phyloP scores from a whole-genome alignment of 1,284 basidiomycete genomes.

The Moniliophthora roreri region DNA sequence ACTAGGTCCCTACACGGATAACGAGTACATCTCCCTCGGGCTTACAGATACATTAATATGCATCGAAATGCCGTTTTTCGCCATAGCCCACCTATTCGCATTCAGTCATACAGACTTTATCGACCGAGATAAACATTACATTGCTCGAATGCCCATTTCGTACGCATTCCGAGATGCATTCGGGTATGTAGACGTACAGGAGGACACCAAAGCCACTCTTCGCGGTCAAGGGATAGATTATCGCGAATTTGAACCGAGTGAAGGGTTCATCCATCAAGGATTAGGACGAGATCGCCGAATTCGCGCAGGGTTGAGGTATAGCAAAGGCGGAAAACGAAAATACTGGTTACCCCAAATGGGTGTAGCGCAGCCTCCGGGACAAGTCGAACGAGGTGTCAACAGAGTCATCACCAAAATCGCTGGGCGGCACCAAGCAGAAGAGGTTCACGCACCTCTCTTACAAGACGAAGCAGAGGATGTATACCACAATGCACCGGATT shows the following conservation, averaged over 20 bases:
- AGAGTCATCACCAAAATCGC: slow-evolving; percentile 41
- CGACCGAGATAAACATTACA: slow-evolving; percentile 63
- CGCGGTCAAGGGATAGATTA: slow-evolving; percentile 92
- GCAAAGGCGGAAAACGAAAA: slow-evolving; percentile 83
- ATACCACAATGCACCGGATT: slow-evolving; percentile 63
- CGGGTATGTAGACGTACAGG: slow-evolving; percentile 83
- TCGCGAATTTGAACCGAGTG: slow-evolving; percentile 92
- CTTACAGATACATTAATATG: slow-evolving; percentile 91
- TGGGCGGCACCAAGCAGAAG: slow-evolving; percentile 50
- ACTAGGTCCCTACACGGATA: slow-evolving; percentile 86
- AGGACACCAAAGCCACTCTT: slow-evolving; percentile 84
- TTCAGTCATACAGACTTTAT: slow-evolving; percentile 87
- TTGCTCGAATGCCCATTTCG: slow-evolving; percentile 84
- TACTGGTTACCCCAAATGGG: slow-evolving; percentile 84
- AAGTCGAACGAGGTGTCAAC: slow-evolving; percentile 41
- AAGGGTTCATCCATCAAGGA: slow-evolving; percentile 90
- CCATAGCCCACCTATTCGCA: slow-evolving; percentile 89
- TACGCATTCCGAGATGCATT: slow-evolving; percentile 90
- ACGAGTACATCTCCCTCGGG: slow-evolving; percentile 89
- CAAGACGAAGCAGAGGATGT: slow-evolving; percentile 63
- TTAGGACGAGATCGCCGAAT: slow-evolving; percentile 81
- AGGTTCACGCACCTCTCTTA: slow-evolving; percentile 78
- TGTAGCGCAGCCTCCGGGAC: slow-evolving; percentile 34
- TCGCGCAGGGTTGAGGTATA: slow-evolving; percentile 87
- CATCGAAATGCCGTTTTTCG: slow-evolving; percentile 98